Evolutionary conservation across 2,329 filamentous ascomycete genomes (phyloP).

Genomic region (Graphiopsis chlorocephala): DNA sequence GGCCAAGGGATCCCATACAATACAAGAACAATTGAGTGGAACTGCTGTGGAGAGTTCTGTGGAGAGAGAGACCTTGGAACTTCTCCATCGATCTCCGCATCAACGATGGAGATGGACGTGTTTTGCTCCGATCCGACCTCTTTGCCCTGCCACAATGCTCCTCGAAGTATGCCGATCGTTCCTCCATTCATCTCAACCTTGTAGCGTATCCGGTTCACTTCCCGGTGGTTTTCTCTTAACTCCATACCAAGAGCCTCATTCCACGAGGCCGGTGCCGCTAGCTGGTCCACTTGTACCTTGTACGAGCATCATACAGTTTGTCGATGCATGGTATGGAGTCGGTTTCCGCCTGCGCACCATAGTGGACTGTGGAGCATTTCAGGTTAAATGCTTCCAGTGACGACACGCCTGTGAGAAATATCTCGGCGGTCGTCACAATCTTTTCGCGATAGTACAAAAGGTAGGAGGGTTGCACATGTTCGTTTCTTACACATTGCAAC

Average conservation of each 20-base stretch:
- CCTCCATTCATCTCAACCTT: not conserved
- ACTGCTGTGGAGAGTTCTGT: not conserved
- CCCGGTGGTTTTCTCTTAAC: not conserved
- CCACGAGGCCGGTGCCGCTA: not conserved
- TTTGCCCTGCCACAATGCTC: constrained; percentile 6
- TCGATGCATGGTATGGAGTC: not conserved
- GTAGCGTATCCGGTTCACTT: constrained; percentile 1
- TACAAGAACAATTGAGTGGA: not conserved
- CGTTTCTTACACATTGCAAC: not conserved
- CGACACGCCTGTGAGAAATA: not conserved
- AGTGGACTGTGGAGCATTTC: constrained; percentile 6
- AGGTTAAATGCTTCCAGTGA: constrained; percentile 10
- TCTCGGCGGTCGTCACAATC: not conserved
- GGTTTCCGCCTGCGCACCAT: not conserved
- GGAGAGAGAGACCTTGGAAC: not conserved
- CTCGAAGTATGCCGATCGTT: not conserved
- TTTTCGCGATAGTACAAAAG: not conserved
- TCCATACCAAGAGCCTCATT: not conserved
- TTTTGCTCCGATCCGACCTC: not conserved
- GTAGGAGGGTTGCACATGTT: not conserved
- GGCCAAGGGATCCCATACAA: no score
- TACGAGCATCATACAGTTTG: constrained; percentile 13
- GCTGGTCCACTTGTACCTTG: constrained; percentile 1
- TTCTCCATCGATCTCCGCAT: constrained; percentile 4
- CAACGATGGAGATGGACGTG: not conserved